Evolutionary conservation across 176 grass and related monocot species (phyloP), one percentile per base, ranked within the genome.

Genomic region (Cenchrus purpureus): DNA sequence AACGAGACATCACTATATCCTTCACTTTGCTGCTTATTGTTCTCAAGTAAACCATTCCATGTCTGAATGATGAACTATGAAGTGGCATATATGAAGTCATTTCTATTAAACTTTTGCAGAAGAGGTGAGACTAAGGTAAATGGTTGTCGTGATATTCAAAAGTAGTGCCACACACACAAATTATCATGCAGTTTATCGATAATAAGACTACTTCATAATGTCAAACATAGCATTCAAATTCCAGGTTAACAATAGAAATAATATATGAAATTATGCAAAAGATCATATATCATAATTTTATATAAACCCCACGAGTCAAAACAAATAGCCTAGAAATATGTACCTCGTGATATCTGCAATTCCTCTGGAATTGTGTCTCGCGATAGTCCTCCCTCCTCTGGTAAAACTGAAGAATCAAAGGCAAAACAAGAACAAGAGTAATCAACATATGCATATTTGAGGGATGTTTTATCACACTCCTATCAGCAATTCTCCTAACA

Each of bases 391-490:
- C 91, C 75, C 79, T 82, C 77, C 85, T 84, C 58, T 74, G 40
- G 44, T 51, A 31, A 94, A 87, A 82, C 92, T 87, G 80, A 81
- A 86, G 55, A 86, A 80, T 86, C 49, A 25, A 73, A 76, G 25
- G 51, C 10, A 79, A 86, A 83, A 51, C 48, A 73, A 65, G 77
- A 76, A 86, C 16, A 15, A 45, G 52, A 45, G 52, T 79, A 25
- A 52, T 78, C 15, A 86, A 46, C 65, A 57, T 51, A 80, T 29
- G 61, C 82, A 76, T 52, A 85, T 19, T 55, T 78, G 20, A 66
- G 58, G 42, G 68, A 12, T 75, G 51, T 3, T 76, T 57, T 77
- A 79, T 53, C 16, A 62, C 8, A 84, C 15, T 42, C 40, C 13
- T 44, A 67, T 80, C 32, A 6, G 59, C 15, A 72, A 29, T 31